A percentile compares a stretch with the other conserved stretches of the same genome.
These are phyloP conservation scores for Phytophthora ramorum DNA, from an alignment of 352 stramenopile genomes.

Conservation along the genomic window DNA sequence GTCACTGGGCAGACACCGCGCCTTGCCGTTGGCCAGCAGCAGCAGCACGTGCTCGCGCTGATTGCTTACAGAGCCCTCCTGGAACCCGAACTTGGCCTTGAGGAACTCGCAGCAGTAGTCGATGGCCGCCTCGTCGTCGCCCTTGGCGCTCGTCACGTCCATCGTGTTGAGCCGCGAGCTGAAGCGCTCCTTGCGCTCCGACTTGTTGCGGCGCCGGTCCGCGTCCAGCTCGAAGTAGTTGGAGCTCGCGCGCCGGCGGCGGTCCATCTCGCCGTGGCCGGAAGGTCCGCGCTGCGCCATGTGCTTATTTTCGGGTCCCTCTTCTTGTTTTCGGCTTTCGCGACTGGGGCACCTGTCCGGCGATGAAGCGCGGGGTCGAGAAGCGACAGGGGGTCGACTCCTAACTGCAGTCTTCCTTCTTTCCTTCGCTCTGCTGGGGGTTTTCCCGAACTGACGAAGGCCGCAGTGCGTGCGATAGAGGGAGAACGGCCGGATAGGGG, in stretches of 20 bases:
- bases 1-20: constrained; percentile 58
- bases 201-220: constrained; percentile 76
- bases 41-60: constrained; percentile 86
- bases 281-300: constrained; percentile 44
- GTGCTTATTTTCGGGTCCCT: background rate
- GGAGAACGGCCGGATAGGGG: constrained; percentile 13
- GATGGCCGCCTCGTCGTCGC: constrained; percentile 84
- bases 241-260: constrained; percentile 71
- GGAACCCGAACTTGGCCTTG: constrained; percentile 84
- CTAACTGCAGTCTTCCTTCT: constrained; percentile 12
- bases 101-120: constrained; percentile 87
- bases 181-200: constrained; percentile 69
- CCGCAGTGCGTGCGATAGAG: constrained; percentile 26
- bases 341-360: background rate
- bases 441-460: constrained; percentile 38
- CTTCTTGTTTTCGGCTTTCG: background rate
- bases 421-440: constrained; percentile 15
- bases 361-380: constrained; percentile 1
- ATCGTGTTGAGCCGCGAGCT: constrained; percentile 61
- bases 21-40: constrained; percentile 79
- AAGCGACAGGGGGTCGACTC: constrained; percentile 27
- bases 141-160: constrained; percentile 59
- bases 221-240: constrained; percentile 88
- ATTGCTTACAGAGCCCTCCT: constrained; percentile 84
- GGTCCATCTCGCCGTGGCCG: constrained; percentile 42